Base-by-base conservation (phyloP, 257 asterid genomes). In the Ajuga chamaepitys region DNA sequence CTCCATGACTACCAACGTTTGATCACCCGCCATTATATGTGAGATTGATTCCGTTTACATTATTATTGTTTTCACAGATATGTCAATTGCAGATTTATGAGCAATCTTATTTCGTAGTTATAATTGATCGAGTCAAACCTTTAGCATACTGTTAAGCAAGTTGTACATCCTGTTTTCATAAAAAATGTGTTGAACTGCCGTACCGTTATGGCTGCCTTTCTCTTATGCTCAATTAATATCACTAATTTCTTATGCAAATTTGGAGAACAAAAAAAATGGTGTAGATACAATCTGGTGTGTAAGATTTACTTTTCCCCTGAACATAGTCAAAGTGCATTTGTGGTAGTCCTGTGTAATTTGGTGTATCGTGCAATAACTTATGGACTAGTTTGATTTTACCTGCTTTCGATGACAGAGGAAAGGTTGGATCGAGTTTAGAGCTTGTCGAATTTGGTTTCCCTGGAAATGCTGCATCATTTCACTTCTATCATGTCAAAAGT, bases 1-100 rank as follows among this genome's bases (percentile, higher is more conserved):
- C 84, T 89, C n/a, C 81, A 73, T 62, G 99, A 93, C 68, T 89
- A 89, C 74, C 91, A 93, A 58, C 88, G 90, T 41, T 35, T 86
- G 66, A 55, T 93, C 54, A 74, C 80, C 76, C 79, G 72, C 65
- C 81, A 78, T 77, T 78, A 84, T 60, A 79, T 81, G 99, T 93
- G 86, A 89, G 91, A 73, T 71, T 57, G 10, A 25, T 25, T 46
- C 74, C 69, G 66, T 55, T 17, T 4, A 45, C 70, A 21, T 67
- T 48, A 51, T 28, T 57, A 11, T 48, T 30, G 40, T 53, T 22
- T 47, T 22, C 64, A 45, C 42, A 26, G 47, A 30, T 52, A 22
- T 32, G 24, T 38, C 55, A 70, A 16, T 13, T 62, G 16, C 58
- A 18, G 54, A 44, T 51, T 32, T 45, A 28, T 10, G 44, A 51